phyloP scores from a whole-genome alignment of 352 stramenopile genomes.

The Globisporangium sylvaticum region DNA sequence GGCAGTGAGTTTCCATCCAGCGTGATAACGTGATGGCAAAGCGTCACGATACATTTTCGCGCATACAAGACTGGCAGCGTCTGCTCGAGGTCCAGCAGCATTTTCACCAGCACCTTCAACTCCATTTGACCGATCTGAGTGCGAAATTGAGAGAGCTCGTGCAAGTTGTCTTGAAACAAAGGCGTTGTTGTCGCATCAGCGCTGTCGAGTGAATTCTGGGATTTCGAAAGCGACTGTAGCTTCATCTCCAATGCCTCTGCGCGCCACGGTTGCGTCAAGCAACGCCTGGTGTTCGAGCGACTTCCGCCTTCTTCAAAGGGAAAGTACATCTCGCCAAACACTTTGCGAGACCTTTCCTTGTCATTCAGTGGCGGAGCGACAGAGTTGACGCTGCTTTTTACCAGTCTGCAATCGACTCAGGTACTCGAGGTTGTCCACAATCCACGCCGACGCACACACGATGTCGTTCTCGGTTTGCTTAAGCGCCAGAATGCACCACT shows the following conservation, averaged over 20 bases:
- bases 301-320: constrained; percentile 80
- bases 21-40: neutral
- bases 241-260: constrained; percentile 29
- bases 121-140: constrained; percentile 8
- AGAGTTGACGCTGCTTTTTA: neutral
- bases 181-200: neutral
- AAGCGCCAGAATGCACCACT: constrained; percentile 89
- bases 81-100: constrained; percentile 10
- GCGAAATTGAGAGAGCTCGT: neutral
- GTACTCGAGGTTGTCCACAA: constrained; percentile 92
- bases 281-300: constrained; percentile 41
- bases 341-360: constrained; percentile 77
- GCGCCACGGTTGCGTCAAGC: constrained; percentile 33
- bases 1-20: neutral
- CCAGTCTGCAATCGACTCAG: constrained; percentile 72
- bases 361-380: constrained; percentile 39
- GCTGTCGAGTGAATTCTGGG: neutral
- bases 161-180: neutral
- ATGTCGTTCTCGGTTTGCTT: constrained; percentile 92
- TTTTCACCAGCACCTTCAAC: neutral
- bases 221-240: neutral
- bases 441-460: constrained; percentile 88
- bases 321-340: constrained; percentile 87
- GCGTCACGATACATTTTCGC: constrained; percentile 6
- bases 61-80: constrained; percentile 11